Evolutionary conservation across 2,329 filamentous ascomycete genomes (phyloP).

Genomic region (Trichoderma sp.): DNA sequence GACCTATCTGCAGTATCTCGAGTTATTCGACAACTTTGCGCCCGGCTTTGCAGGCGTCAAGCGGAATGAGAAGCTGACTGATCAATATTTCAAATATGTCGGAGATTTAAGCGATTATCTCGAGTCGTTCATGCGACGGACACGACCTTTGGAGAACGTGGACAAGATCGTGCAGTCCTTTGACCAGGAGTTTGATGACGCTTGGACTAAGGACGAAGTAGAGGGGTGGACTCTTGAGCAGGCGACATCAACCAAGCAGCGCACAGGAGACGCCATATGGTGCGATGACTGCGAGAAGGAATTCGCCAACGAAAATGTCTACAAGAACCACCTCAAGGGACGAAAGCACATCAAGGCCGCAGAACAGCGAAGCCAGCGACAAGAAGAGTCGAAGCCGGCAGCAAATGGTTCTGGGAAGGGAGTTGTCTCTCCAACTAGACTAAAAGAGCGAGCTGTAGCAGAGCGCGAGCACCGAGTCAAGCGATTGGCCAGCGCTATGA

Average conservation of each 20-base stretch:
- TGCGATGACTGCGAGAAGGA: constrained; percentile 91
- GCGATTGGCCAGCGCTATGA: constrained; percentile 77
- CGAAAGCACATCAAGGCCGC: constrained; percentile 91
- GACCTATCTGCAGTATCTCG: constrained; percentile 89
- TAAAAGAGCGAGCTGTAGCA: constrained; percentile 89
- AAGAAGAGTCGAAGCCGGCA: constrained; percentile 38
- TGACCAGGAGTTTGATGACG: constrained; percentile 77
- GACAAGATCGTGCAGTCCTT: constrained; percentile 74
- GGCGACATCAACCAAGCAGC: constrained; percentile 31
- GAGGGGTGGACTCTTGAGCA: constrained; percentile 71
- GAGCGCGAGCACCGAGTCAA: constrained; percentile 83
- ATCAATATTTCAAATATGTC: constrained; percentile 89
- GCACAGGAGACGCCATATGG: constrained; percentile 68
- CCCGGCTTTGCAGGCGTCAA: constrained; percentile 72
- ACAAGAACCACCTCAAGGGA: constrained; percentile 81
- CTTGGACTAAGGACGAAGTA: constrained; percentile 78
- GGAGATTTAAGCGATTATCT: constrained; percentile 78
- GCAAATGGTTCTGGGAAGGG: constrained; percentile 29
- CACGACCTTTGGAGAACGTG: constrained; percentile 80
- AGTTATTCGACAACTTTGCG: constrained; percentile 83
- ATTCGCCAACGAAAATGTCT: constrained; percentile 93
- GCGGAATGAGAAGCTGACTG: constrained; percentile 80
- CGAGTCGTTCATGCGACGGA: constrained; percentile 82
- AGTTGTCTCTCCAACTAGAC: constrained; percentile 45
- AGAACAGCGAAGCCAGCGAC: constrained; percentile 57